A percentile compares a stretch with the other conserved stretches of the same genome.
Conservation (phyloP, 73 alveolate species). For the Durusdinium trenchii region DNA sequence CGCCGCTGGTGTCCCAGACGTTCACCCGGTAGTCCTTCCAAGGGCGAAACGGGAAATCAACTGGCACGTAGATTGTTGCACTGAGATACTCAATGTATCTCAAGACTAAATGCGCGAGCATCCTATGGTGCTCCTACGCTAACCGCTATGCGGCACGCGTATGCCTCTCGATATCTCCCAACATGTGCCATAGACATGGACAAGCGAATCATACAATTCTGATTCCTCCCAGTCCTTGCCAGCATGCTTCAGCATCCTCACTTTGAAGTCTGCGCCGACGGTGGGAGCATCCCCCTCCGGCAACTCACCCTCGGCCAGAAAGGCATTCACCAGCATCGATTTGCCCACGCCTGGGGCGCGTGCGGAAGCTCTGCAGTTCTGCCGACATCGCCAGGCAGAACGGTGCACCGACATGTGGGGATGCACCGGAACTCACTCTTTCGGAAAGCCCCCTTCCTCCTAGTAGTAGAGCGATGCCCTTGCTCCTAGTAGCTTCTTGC, state of each 20-base stretch:
- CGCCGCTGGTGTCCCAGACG: conserved; percentile 87
- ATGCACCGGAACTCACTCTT: too few species aligned
- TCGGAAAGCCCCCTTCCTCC: too few species aligned
- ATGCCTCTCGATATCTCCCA: too few species aligned
- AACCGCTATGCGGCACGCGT: too few species aligned
- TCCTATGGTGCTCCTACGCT: too few species aligned
- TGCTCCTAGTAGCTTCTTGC: too few species aligned
- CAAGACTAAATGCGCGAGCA: not conserved
- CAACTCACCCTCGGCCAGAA: not conserved
- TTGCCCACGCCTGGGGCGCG: conserved; percentile 74
- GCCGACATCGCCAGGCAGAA: not conserved
- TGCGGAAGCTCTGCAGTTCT: not conserved
- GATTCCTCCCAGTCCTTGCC: conserved; percentile 56
- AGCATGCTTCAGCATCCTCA: conserved; percentile 68
- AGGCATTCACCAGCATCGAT: conserved; percentile 63
- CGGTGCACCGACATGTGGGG: not conserved
- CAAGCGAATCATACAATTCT: too few species aligned
- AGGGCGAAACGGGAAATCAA: not conserved
- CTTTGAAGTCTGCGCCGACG: conserved; percentile 92
- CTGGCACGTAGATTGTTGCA: not conserved
- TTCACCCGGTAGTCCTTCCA: conserved; percentile 86
- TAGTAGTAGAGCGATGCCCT: too few species aligned
- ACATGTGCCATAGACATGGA: too few species aligned
- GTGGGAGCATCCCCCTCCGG: not conserved
- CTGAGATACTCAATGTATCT: not conserved